These are phyloP conservation scores for Scheffersomyces lignicola DNA, from an alignment of 1,139 yeast species.

Conservation along the genomic window DNA sequence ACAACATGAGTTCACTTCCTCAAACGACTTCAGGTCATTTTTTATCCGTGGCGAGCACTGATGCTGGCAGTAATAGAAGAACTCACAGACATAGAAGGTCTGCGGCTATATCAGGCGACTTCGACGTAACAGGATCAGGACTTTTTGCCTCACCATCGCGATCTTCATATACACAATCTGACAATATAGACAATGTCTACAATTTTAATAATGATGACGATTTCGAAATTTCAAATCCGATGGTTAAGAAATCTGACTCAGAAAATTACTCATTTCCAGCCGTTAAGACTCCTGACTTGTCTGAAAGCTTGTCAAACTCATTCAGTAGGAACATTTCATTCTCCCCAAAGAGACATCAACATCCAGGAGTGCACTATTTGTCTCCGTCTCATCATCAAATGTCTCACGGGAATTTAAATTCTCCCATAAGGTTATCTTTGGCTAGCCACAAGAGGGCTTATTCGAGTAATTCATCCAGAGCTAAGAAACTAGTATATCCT, in stretches of 20 bases:
- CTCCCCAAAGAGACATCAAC: conserved; percentile 7
- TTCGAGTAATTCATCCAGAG: conserved; percentile 1
- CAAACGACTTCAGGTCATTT: not conserved
- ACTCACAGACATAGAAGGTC: conserved; percentile 69
- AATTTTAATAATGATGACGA: conserved; percentile 39
- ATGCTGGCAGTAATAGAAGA: conserved; percentile 23
- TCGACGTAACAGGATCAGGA: conserved; percentile 50
- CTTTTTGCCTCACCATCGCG: conserved; percentile 28
- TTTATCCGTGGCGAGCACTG: not conserved
- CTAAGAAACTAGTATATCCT: conserved; percentile 2
- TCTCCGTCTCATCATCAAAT: not conserved
- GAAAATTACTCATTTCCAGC: conserved; percentile 34
- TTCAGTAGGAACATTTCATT: conserved; percentile 4
- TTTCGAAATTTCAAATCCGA: conserved; percentile 13
- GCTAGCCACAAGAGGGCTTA: conserved; percentile 11
- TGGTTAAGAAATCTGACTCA: not conserved
- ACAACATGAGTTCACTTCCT: conserved; percentile 2
- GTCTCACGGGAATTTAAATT: conserved; percentile 24
- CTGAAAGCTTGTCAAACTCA: not conserved
- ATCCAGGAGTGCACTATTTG: conserved; percentile 6
- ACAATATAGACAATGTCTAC: conserved; percentile 18
- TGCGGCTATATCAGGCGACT: conserved; percentile 74
- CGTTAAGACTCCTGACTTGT: conserved; percentile 16
- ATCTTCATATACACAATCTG: conserved; percentile 6
- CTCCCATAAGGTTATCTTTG: conserved; percentile 35